Conservation (phyloP, 495 filamentous ascomycete genomes). For the Paragyromitra xinjiangensis region DNA sequence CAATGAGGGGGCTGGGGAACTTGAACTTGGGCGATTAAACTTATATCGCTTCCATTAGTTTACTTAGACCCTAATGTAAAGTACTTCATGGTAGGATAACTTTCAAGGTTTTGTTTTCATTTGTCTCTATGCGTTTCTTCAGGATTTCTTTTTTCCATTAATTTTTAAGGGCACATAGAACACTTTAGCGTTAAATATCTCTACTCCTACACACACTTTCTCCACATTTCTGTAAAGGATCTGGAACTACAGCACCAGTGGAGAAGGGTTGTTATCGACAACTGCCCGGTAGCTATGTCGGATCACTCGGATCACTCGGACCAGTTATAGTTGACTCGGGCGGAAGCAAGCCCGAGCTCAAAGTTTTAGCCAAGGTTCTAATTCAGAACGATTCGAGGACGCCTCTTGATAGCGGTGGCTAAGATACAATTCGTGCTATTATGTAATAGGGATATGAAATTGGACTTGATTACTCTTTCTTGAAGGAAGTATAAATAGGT, state of each 20-base stretch:
- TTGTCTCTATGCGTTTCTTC: not conserved
- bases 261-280: too few species aligned
- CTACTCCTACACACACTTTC: not conserved
- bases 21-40: slow-evolving; percentile 19
- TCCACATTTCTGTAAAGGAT: not conserved
- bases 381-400: too few species aligned
- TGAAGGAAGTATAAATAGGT: not conserved
- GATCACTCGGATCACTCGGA: too few species aligned
- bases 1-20: slow-evolving; percentile 49
- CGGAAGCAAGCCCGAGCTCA: too few species aligned
- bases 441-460: not conserved
- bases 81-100: not conserved
- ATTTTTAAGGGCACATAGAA: not conserved
- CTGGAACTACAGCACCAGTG: not conserved
- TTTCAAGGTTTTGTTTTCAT: not conserved
- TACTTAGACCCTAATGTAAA: not conserved
- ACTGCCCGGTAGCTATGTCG: too few species aligned
- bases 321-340: too few species aligned
- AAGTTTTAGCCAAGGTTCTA: too few species aligned
- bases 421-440: not conserved
- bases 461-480: not conserved
- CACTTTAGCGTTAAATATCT: not conserved
- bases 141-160: not conserved
- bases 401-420: too few species aligned
- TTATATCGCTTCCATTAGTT: not conserved